Percentiles rank a stretch among this genome's conserved stretches.
Evolutionary conservation across 2,329 filamentous ascomycete species (phyloP).

Genomic region (Paradendryphiella salina): DNA sequence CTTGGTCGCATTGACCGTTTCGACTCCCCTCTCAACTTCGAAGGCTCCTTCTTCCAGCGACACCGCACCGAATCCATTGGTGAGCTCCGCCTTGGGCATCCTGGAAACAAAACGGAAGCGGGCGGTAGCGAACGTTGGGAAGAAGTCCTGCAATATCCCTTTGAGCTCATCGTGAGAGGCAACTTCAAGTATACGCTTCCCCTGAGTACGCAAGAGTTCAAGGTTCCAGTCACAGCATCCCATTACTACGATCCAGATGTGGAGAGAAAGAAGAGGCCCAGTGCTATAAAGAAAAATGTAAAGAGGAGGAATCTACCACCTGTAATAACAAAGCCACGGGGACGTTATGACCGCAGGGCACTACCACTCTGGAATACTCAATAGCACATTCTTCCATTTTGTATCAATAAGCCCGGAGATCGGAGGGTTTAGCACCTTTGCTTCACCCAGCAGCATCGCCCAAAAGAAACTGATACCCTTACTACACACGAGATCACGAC

Average conservation of each 20-base stretch:
- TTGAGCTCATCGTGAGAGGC: conserved; percentile 89
- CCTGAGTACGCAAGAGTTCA: conserved; percentile 58
- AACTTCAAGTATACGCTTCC: conserved; percentile 80
- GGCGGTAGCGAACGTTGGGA: conserved; percentile 89
- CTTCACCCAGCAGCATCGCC: conserved; percentile 23
- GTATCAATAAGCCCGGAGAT: conserved; percentile 26
- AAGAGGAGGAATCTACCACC: conserved; percentile 12
- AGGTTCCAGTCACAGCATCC: conserved; percentile 53
- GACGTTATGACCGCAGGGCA: conserved; percentile 38
- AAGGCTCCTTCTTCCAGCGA: conserved; percentile 83
- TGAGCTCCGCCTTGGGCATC: conserved; percentile 77
- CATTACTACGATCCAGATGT: conserved; percentile 44
- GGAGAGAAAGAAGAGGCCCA: conserved; percentile 40
- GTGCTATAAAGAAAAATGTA: conserved; percentile 8
- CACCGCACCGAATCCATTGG: conserved; percentile 73
- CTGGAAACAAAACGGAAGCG: conserved; percentile 83
- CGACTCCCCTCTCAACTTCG: conserved; percentile 85
- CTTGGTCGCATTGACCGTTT: conserved; percentile 87
- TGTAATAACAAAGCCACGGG: conserved; percentile 33
- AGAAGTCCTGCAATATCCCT: conserved; percentile 84
- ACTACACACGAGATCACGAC: conserved; percentile 45
- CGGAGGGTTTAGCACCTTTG: conserved; percentile 14
- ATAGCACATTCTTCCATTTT: conserved; percentile 24
- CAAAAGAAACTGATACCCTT: conserved; percentile 43
- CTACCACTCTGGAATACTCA: conserved; percentile 14